Percentiles rank a stretch among this genome's conserved stretches.
Conservation (phyloP, 176 grass and related monocot genomes). For the Hordeum marinum region DNA sequence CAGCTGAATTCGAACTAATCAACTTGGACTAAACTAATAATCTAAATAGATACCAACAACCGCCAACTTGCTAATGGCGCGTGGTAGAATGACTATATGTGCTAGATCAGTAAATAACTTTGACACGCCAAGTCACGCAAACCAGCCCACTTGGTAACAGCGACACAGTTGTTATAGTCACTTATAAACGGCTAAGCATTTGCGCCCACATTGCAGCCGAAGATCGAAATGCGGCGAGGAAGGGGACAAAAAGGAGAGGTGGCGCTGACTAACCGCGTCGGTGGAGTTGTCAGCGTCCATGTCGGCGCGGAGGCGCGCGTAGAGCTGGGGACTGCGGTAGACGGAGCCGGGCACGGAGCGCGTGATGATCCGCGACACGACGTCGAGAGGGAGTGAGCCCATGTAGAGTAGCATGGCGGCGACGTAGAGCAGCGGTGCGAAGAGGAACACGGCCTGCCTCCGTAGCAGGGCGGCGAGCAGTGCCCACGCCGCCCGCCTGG, state of each 20-base stretch:
- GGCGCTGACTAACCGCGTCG: slow-evolving; percentile 61
- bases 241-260: neutral
- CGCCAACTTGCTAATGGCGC: neutral
- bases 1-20: slow-evolving; percentile 10
- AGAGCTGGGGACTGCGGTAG: slow-evolving; percentile 90
- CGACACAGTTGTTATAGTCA: neutral
- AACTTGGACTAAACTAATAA: slow-evolving; percentile 37
- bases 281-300: slow-evolving; percentile 92
- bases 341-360: slow-evolving; percentile 68
- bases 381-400: slow-evolving; percentile 88
- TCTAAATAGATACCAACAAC: neutral
- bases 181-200: neutral
- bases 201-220: neutral
- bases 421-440: slow-evolving; percentile 93
- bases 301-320: slow-evolving; percentile 63
- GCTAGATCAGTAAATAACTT: neutral
- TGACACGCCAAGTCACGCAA: neutral
- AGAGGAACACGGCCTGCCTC: slow-evolving; percentile 94
- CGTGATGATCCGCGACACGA: slow-evolving; percentile 68
- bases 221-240: neutral
- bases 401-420: slow-evolving; percentile 86
- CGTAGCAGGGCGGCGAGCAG: slow-evolving; percentile 70
- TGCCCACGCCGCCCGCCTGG: slow-evolving; percentile 46
- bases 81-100: neutral
- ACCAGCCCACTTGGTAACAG: neutral